Evolutionary conservation across 2,329 filamentous ascomycete genomes (phyloP).

Genomic region (Colletotrichum limetticola): DNA sequence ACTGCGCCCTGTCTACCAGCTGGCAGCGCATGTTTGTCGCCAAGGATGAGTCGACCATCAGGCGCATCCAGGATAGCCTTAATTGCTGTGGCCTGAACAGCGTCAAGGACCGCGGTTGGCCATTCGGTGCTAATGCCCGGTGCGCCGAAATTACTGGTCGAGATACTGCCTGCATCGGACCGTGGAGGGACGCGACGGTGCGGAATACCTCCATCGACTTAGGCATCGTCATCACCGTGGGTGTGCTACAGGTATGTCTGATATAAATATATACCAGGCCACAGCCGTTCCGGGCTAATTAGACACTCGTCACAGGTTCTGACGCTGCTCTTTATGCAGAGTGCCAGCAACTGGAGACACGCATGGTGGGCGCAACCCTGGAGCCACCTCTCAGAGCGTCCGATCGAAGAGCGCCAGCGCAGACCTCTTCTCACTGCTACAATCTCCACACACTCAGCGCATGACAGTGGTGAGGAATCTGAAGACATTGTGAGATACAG

Average conservation of each 20-base stretch:
- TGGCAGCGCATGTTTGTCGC: conserved; percentile 66
- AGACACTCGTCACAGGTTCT: conserved; percentile 1
- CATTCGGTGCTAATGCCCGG: conserved; percentile 56
- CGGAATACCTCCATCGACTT: conserved; percentile 65
- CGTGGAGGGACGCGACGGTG: conserved; percentile 68
- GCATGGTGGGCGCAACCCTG: conserved; percentile 36
- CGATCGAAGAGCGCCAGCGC: conserved; percentile 26
- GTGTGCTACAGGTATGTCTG: conserved; percentile 63
- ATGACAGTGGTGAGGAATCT: conserved; percentile 30
- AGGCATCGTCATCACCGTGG: conserved; percentile 62
- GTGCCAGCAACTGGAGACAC: conserved; percentile 33
- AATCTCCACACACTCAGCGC: not conserved
- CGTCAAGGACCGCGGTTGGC: conserved; percentile 69
- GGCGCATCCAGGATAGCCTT: conserved; percentile 72
- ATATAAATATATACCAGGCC: not conserved
- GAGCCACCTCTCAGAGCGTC: conserved; percentile 22
- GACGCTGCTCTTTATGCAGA: conserved; percentile 27
- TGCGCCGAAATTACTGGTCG: conserved; percentile 62
- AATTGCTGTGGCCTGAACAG: conserved; percentile 74
- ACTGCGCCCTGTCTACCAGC: conserved; percentile 65
- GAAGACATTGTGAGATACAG: conserved; percentile 26
- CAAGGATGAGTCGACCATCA: conserved; percentile 62
- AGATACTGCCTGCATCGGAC: conserved; percentile 57
- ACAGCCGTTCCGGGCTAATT: not conserved
- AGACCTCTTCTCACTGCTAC: conserved; percentile 24